phyloP scores from a whole-genome alignment of 2,329 filamentous ascomycete species.

The Fusarium annulatum region DNA sequence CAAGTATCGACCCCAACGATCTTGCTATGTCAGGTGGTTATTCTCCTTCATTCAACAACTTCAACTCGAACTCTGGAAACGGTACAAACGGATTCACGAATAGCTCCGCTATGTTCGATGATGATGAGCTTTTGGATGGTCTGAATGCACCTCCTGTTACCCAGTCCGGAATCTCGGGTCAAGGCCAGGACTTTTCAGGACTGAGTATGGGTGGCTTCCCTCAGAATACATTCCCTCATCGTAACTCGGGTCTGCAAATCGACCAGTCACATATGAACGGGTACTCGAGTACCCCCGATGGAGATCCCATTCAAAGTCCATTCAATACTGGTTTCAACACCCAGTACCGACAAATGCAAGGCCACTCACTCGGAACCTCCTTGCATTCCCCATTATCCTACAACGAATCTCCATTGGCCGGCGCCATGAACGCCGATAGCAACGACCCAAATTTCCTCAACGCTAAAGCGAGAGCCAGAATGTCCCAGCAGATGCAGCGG shows the following conservation, averaged over 20 bases:
- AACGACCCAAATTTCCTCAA: constrained; percentile 69
- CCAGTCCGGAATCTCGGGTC: constrained; percentile 63
- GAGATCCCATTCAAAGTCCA: constrained; percentile 90
- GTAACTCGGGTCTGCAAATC: constrained; percentile 55
- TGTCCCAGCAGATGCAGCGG: constrained; percentile 73
- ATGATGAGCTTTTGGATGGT: constrained; percentile 87
- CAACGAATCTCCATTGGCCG: constrained; percentile 54
- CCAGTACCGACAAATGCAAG: constrained; percentile 78
- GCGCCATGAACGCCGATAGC: constrained; percentile 61
- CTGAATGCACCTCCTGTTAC: constrained; percentile 67
- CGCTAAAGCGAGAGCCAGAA: constrained; percentile 67
- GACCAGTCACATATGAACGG: constrained; percentile 78
- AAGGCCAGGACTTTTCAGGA: constrained; percentile 66
- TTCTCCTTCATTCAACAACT: constrained; percentile 68
- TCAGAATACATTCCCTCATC: constrained; percentile 66
- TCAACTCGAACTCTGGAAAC: constrained; percentile 68
- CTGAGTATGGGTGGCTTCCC: constrained; percentile 67
- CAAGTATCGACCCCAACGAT: constrained; percentile 85
- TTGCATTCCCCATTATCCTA: constrained; percentile 56
- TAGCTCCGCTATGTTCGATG: constrained; percentile 81
- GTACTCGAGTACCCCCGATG: constrained; percentile 92
- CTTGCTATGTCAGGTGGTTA: constrained; percentile 75
- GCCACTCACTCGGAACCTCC: constrained; percentile 66
- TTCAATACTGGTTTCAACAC: constrained; percentile 84
- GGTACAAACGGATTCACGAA: constrained; percentile 79